These are phyloP conservation scores for Gossypioides kirkii DNA, from an alignment of 345 rosid species.

Conservation along the genomic window DNA sequence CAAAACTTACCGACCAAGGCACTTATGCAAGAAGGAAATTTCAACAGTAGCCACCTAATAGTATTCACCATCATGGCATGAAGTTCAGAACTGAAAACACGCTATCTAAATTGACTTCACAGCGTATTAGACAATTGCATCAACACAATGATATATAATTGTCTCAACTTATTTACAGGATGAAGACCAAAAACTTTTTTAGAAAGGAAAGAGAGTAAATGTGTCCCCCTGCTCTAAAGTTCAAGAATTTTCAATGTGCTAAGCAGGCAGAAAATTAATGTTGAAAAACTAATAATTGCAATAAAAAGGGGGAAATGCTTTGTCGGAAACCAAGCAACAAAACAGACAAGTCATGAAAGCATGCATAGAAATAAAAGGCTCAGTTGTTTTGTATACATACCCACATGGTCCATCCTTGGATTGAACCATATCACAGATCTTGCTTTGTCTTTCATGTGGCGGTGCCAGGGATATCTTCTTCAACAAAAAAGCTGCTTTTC, in stretches of 20 bases:
- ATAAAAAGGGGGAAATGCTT: background rate
- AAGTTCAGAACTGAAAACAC: background rate
- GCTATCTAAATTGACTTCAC: background rate
- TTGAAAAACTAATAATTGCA: background rate
- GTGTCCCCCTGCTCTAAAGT: background rate
- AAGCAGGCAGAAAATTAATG: background rate
- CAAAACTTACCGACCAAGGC: background rate
- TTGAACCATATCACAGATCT: conserved; percentile 44
- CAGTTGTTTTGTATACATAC: conserved; percentile 33
- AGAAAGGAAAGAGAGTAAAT: background rate
- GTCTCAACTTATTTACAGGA: background rate
- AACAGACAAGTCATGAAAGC: background rate
- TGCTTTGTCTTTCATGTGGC: conserved; percentile 37
- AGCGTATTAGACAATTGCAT: background rate
- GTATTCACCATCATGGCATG: background rate
- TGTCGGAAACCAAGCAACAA: background rate
- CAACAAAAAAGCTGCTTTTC: conserved; percentile 31
- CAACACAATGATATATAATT: background rate
- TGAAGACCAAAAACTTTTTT: background rate
- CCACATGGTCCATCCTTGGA: conserved; percentile 59
- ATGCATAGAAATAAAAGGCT: background rate
- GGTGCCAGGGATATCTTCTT: conserved; percentile 45
- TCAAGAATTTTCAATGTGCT: background rate
- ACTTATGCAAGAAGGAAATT: background rate
- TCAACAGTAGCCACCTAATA: background rate